Evolutionary conservation across 352 stramenopile species (phyloP), one percentile per base, ranked within the genome.

Genomic region (Phytophthora agathidicida): DNA sequence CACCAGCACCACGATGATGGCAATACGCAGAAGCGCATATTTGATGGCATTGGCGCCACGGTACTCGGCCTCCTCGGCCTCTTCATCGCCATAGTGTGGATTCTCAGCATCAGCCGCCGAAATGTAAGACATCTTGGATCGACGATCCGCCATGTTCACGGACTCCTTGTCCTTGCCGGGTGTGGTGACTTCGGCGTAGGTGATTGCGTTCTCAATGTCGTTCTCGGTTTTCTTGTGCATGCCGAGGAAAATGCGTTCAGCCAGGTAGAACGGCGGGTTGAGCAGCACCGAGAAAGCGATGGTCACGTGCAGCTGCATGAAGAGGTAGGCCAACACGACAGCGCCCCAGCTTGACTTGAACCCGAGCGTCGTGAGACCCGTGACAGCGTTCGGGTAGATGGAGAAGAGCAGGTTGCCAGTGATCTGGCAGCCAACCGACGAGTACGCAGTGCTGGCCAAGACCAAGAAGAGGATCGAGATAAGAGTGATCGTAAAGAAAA

Each of bases 281-380:
- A 85, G 41, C 28, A 89, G 65, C n/a, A 86, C 74, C 17, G 74
- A 72, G 38, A 86, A 89, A 17, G 71, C 79, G 36, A 89, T 80
- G 5, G 63, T 68, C 14, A 72, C 42, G 45, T 72, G 63, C 5
- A 72, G 50, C 24, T 68, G 63, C 63, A 88, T 88, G 63, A 77
- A 81, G 5, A 88, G 39, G 35, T 71, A 77, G 3, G 73, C 65
- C 11, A 82, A 36, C 6, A 72, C 65, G 1, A 75, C 65, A 2
- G 44, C 42, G 7, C 70, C 70, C 51, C 70, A 68, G 45, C 48
- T 19, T 2, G 70, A 62, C 11, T 45, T 39, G 50, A 82, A 82
- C 7, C 73, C 73, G 22, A 80, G 60, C 17, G 43, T 58, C 1
- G 67, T 74, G 1, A 77, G 13, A 0, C 57, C 68, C 9, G 56